These are phyloP conservation scores for Turnera subulata DNA, from an alignment of 345 rosid genomes.

Conservation along the genomic window DNA sequence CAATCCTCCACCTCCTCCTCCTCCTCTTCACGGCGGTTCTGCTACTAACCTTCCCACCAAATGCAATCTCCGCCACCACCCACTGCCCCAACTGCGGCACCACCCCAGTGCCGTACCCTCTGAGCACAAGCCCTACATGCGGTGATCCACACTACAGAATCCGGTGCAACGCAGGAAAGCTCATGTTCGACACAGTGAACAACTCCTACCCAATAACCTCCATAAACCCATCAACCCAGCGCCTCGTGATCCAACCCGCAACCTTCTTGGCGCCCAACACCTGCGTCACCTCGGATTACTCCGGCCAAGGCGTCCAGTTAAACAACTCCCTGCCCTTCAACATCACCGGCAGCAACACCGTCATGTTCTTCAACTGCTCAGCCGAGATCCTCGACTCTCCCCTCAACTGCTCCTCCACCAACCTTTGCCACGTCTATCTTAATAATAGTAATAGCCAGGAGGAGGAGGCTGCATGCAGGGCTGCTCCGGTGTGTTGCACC, in stretches of 20 bases:
- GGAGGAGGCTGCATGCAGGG: slow-evolving; percentile 15
- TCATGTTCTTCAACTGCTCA: slow-evolving; percentile 42
- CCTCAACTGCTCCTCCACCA: slow-evolving; percentile 31
- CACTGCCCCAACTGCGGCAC: slow-evolving; percentile 27
- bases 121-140: slow-evolving; percentile 25
- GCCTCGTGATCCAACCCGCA: slow-evolving; percentile 36
- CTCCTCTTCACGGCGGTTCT: slow-evolving; percentile 28
- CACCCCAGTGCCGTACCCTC: slow-evolving; percentile 29
- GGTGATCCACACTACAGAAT: slow-evolving; percentile 29
- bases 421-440: slow-evolving; percentile 40
- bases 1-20: slow-evolving; percentile 29
- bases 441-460: slow-evolving; percentile 13
- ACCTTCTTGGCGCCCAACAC: slow-evolving; percentile 21
- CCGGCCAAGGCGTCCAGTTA: slow-evolving; percentile 29
- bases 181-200: slow-evolving; percentile 30
- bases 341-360: slow-evolving; percentile 41
- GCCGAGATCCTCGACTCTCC: slow-evolving; percentile 27
- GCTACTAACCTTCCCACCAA: slow-evolving; percentile 16
- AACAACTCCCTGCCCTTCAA: slow-evolving; percentile 38
- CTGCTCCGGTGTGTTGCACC: slow-evolving; percentile 33
- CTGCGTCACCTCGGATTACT: slow-evolving; percentile 33
- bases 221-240: slow-evolving; percentile 26
- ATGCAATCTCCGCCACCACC: neutral
- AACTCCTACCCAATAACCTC: slow-evolving; percentile 37
- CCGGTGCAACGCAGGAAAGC: slow-evolving; percentile 17